phyloP scores from a whole-genome alignment of 805 yeast species.

The Nakazawaea sp. region DNA sequence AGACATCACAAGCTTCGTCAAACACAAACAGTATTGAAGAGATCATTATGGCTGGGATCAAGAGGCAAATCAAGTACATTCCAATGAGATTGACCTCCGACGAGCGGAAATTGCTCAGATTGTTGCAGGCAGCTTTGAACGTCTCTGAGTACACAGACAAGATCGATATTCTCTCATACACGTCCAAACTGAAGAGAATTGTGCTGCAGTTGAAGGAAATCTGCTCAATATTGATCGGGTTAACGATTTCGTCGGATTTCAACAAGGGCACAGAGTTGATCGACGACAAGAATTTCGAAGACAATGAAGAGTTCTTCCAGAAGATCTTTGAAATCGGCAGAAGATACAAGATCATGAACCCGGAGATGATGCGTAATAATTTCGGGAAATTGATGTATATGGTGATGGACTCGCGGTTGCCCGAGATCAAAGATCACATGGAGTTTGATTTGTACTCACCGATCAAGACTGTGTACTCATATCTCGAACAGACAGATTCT shows the following conservation, averaged over 20 bases:
- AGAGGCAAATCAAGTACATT: slow-evolving; percentile 43
- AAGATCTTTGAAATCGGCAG: slow-evolving; percentile 70
- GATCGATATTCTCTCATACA: slow-evolving; percentile 62
- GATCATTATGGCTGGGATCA: slow-evolving; percentile 28
- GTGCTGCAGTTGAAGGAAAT: slow-evolving; percentile 67
- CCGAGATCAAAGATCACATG: slow-evolving; percentile 63
- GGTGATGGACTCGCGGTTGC: slow-evolving; percentile 77
- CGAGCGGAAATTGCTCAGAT: slow-evolving; percentile 60
- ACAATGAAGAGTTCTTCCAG: slow-evolving; percentile 70
- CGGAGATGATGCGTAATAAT: slow-evolving; percentile 71
- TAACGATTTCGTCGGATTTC: slow-evolving; percentile 72
- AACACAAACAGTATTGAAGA: slow-evolving; percentile 10
- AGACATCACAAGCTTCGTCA: slow-evolving; percentile 9
- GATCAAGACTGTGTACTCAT: slow-evolving; percentile 51
- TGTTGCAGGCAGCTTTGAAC: slow-evolving; percentile 69
- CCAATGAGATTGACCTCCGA: slow-evolving; percentile 64
- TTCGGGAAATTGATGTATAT: slow-evolving; percentile 78
- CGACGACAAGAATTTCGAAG: slow-evolving; percentile 59
- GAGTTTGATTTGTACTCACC: slow-evolving; percentile 75
- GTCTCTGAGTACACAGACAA: slow-evolving; percentile 78
- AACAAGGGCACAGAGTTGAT: slow-evolving; percentile 60
- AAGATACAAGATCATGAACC: slow-evolving; percentile 78
- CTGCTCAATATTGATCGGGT: slow-evolving; percentile 72
- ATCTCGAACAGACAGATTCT: slow-evolving; percentile 32
- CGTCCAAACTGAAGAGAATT: slow-evolving; percentile 64